Evolutionary conservation across 805 yeast genomes (phyloP), one percentile per base, ranked within the genome.

Genomic region (Aciculoconidium aculeatum): DNA sequence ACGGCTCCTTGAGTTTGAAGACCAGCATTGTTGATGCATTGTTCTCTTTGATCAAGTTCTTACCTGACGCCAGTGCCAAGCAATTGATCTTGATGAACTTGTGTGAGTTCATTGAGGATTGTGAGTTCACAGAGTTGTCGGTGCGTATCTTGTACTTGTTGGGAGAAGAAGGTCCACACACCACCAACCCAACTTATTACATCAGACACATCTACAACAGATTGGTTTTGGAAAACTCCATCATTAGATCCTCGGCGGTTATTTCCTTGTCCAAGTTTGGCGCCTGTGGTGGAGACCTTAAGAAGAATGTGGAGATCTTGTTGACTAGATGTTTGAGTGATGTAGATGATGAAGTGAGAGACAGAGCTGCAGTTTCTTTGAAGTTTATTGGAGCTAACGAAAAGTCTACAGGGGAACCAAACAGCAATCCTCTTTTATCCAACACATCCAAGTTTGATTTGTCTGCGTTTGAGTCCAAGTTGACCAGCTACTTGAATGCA

Each of bases 61-160:
- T 86, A 36, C 95, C 95, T 12, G 67, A 64, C 31, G 53, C 45
- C 17, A 77, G 69, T 40, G 85, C 94, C 9, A 75, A 84, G 48
- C 92, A 83, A 44, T 58, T 73, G 27, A 94, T 95, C 13, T 67
- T 92, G 49, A 86, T 83, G 61, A 80, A 80, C 55, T 70, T 92
- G 46, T 87, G 97, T 69, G 98, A 92, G 58, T 88, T 87, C 52
- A 92, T 92, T 47, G 98, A 92, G 61, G 98, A 92, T 67, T 92
- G 97, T 64, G 98, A 92, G 62, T 90, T 72, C 63, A 83, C 95
- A 17, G 96, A 87, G 59, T 75, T 92, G 38, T 76, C 94, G 15
- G 95, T 88, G n/a, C 76, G 97, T 51, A 80, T 92, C 35, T 70
- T 92, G 56, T 95, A 88, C 59, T 59, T 90, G 38, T 72, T 92